Conservation (phyloP, 208 protist genomes). For the Wallacemonas sp. region DNA sequence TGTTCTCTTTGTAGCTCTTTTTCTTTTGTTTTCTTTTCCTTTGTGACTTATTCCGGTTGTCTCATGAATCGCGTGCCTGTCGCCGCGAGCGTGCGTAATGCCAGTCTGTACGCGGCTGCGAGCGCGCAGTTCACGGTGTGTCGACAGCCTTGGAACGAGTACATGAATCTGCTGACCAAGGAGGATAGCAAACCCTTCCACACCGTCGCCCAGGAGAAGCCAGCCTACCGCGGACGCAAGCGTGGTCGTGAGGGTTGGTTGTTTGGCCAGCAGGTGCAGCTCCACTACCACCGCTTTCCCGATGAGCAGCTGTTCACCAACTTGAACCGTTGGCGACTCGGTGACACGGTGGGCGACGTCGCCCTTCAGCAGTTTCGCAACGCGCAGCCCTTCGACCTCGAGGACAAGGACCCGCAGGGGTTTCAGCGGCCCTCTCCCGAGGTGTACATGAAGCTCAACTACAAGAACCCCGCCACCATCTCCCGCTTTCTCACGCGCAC, state of each 20-base stretch:
- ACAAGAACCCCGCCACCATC: conserved; percentile 92
- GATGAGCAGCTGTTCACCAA: conserved; percentile 89
- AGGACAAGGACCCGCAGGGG: conserved; percentile 84
- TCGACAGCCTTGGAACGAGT: conserved; percentile 86
- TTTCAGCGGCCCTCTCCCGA: conserved; percentile 76
- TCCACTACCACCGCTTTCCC: conserved; percentile 89
- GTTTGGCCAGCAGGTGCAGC: conserved; percentile 88
- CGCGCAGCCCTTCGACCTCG: conserved; percentile 88
- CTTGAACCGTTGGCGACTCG: conserved; percentile 82
- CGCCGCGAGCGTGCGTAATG: conserved; percentile 28
- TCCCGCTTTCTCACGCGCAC: conserved; percentile 88
- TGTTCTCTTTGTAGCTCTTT: conserved; percentile 17
- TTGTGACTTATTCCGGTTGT: no score
- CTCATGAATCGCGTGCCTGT: conserved; percentile 33
- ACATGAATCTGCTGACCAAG: conserved; percentile 74
- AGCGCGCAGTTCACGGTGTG: conserved; percentile 78
- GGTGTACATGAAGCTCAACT: conserved; percentile 94
- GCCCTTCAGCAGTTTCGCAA: conserved; percentile 90
- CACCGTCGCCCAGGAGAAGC: conserved; percentile 72
- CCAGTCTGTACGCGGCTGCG: conserved; percentile 72
- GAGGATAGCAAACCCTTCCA: conserved; percentile 79
- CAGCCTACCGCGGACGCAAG: conserved; percentile 83
- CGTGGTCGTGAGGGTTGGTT: conserved; percentile 86
- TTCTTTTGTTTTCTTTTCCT: conserved; percentile 20
- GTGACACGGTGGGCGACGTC: conserved; percentile 84